Evolutionary conservation across 2,329 filamentous ascomycete genomes (phyloP).

Genomic region (Mycogone perniciosa): DNA sequence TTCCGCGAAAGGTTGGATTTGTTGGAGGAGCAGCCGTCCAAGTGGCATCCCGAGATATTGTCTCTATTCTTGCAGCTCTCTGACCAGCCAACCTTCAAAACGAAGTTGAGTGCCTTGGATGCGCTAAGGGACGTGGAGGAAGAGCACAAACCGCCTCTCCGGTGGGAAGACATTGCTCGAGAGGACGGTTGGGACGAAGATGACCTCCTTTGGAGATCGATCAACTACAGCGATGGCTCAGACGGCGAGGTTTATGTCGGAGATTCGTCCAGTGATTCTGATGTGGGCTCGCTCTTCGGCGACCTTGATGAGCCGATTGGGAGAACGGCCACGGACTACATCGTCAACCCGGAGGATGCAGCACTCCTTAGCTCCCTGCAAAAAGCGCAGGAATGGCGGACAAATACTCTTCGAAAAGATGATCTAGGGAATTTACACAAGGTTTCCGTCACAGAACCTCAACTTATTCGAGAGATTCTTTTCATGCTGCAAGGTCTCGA

Average conservation of each 20-base stretch:
- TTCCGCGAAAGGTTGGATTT: slow-evolving; percentile 54
- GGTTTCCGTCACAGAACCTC: slow-evolving; percentile 58
- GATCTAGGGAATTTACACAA: slow-evolving; percentile 30
- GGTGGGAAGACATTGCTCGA: slow-evolving; percentile 72
- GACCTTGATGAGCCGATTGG: slow-evolving; percentile 23
- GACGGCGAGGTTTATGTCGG: slow-evolving; percentile 39
- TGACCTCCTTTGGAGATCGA: slow-evolving; percentile 62
- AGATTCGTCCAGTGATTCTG: slow-evolving; percentile 32
- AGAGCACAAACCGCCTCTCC: slow-evolving; percentile 46
- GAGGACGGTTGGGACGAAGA: slow-evolving; percentile 69
- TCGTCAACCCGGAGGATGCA: slow-evolving; percentile 30
- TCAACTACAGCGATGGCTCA: slow-evolving; percentile 63
- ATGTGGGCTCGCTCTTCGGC: slow-evolving; percentile 26
- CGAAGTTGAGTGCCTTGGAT: slow-evolving; percentile 58
- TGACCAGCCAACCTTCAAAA: slow-evolving; percentile 67
- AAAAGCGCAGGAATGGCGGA: slow-evolving; percentile 31
- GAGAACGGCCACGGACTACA: slow-evolving; percentile 26
- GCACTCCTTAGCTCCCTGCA: slow-evolving; percentile 26
- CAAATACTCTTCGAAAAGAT: slow-evolving; percentile 29
- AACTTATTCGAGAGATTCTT: slow-evolving; percentile 68
- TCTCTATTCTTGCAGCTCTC: slow-evolving; percentile 75
- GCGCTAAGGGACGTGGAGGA: slow-evolving; percentile 38
- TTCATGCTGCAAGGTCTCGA: slow-evolving; percentile 80
- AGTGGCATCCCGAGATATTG: slow-evolving; percentile 74
- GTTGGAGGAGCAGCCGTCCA: slow-evolving; percentile 46